Evolutionary conservation across 2,329 filamentous ascomycete genomes (phyloP).

Genomic region (Hypoxylon sp.): DNA sequence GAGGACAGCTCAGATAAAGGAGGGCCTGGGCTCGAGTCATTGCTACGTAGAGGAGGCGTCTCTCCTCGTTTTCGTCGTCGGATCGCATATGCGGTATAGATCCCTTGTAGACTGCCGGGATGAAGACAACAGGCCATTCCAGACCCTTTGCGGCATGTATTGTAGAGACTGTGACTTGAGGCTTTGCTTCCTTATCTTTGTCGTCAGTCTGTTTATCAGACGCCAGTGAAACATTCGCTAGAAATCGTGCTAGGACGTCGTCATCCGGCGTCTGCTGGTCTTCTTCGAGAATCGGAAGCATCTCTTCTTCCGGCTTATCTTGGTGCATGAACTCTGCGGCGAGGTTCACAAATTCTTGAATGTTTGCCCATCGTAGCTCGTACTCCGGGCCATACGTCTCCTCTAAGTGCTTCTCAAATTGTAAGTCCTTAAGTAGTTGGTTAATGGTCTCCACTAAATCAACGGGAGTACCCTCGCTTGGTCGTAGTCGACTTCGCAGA

Average conservation of each 20-base stretch:
- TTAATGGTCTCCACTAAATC: slow-evolving; percentile 66
- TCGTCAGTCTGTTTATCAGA: slow-evolving; percentile 80
- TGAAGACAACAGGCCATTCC: slow-evolving; percentile 96
- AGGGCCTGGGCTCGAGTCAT: slow-evolving; percentile 94
- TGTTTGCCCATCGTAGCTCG: slow-evolving; percentile 87
- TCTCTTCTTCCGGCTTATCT: slow-evolving; percentile 65
- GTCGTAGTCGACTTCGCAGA: slow-evolving; percentile 54
- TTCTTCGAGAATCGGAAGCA: slow-evolving; percentile 77
- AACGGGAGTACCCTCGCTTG: slow-evolving; percentile 51
- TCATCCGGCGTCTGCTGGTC: slow-evolving; percentile 77
- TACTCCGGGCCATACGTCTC: slow-evolving; percentile 76
- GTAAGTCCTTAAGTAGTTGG: slow-evolving; percentile 73
- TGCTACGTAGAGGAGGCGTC: slow-evolving; percentile 90
- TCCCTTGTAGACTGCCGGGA: slow-evolving; percentile 90
- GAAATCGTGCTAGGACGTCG: slow-evolving; percentile 77
- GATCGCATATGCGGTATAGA: slow-evolving; percentile 90
- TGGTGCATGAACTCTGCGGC: slow-evolving; percentile 77
- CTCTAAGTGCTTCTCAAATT: slow-evolving; percentile 81
- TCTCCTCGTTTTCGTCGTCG: slow-evolving; percentile 89
- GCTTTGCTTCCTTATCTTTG: slow-evolving; percentile 67
- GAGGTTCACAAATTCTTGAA: slow-evolving; percentile 87
- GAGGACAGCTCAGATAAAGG: slow-evolving; percentile 86
- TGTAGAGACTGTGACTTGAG: slow-evolving; percentile 89
- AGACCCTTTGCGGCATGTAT: slow-evolving; percentile 97
- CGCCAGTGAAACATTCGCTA: slow-evolving; percentile 92